Base-by-base conservation (phyloP, 805 yeast species). In the Ogataea nitratoaversa region DNA sequence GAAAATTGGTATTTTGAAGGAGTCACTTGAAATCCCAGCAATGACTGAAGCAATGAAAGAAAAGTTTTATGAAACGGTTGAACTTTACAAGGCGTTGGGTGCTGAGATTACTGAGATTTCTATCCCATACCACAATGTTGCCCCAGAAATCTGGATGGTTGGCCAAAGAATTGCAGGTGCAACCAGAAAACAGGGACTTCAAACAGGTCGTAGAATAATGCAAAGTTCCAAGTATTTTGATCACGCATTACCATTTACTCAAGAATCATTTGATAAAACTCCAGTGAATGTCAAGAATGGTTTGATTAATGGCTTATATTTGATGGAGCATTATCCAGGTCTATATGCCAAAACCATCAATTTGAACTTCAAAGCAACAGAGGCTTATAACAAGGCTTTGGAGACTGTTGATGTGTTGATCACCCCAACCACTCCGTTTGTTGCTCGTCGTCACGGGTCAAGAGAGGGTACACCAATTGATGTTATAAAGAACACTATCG, bases 131-230 rank as follows among this genome's bases (percentile, higher is more conserved):
- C 70, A 66, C 42, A 41, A 60, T 3, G 50, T 52, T 32, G 70
- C 67, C 9, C 65, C 70, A 7, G 62, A 60, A 27, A 56, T 66
- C 34, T 65, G 70, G 70, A 62, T 65, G 46, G 55, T 57, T 29
- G 59, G 52, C 39, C 63, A 46, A 38, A 57, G 57, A 42, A 49
- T 46, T 39, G 55, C 54, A 30, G 63, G 42, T 36, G 37, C 46
- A 14, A 32, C 36, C 22, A 46, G 43, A 38, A 53, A 33, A 22
- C 22, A 24, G 40, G 53, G 43, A 12, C 36, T 41, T 27, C 53
- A 38, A 32, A 43, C 53, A 2, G 60, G 61, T 18, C 50, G 60
- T 18, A 41, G 57, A 32, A 46, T 52, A 7, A 24, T 51, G 43
- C 41, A 47, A 19, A 38, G 49, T 22, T 43, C 53, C 11, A 48